Conservation (phyloP, 192 early-diverging fungal genomes). For the Mortierella hygrophila region DNA sequence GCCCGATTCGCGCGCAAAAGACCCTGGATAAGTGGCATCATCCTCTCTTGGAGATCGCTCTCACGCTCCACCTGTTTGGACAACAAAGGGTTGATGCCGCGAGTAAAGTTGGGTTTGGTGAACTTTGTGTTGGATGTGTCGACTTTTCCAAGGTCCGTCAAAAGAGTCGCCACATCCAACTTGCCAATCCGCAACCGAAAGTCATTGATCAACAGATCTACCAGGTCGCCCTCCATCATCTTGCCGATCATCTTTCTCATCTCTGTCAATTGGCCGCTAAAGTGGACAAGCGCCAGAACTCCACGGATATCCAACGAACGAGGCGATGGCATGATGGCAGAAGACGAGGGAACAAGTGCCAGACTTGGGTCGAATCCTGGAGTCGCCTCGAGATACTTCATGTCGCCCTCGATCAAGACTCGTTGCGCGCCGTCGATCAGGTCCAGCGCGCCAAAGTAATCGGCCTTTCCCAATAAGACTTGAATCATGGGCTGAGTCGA, state of each 20-base stretch:
- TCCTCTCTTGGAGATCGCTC: conserved; percentile 61
- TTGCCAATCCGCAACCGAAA: conserved; percentile 66
- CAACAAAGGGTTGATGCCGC: conserved; percentile 48
- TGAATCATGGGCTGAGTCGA: conserved; percentile 90
- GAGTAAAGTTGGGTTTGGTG: conserved; percentile 42
- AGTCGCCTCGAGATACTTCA: conserved; percentile 45
- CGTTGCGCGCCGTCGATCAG: conserved; percentile 85
- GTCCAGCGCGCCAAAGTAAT: conserved; percentile 92
- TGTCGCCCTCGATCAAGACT: conserved; percentile 67
- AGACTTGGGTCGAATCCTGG: conserved; percentile 50
- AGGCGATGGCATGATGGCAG: conserved; percentile 52
- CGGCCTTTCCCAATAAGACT: conserved; percentile 79
- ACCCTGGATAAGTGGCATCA: conserved; percentile 83
- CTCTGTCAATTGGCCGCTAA: conserved; percentile 72
- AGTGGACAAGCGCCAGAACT: conserved; percentile 70
- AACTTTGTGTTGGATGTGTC: conserved; percentile 53
- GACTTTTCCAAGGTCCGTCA: conserved; percentile 42
- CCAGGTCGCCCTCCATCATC: conserved; percentile 84
- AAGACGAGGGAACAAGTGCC: conserved; percentile 52
- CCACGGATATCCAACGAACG: conserved; percentile 69
- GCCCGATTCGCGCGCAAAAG: conserved; percentile 82
- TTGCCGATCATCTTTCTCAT: conserved; percentile 74
- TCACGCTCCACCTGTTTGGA: conserved; percentile 45
- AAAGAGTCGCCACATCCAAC: conserved; percentile 59
- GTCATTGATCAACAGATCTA: conserved; percentile 72